Evolutionary conservation across 768 basidiomycete genomes (phyloP), one percentile per base, ranked within the genome.

Genomic region (Tylopilus subfusipes): DNA sequence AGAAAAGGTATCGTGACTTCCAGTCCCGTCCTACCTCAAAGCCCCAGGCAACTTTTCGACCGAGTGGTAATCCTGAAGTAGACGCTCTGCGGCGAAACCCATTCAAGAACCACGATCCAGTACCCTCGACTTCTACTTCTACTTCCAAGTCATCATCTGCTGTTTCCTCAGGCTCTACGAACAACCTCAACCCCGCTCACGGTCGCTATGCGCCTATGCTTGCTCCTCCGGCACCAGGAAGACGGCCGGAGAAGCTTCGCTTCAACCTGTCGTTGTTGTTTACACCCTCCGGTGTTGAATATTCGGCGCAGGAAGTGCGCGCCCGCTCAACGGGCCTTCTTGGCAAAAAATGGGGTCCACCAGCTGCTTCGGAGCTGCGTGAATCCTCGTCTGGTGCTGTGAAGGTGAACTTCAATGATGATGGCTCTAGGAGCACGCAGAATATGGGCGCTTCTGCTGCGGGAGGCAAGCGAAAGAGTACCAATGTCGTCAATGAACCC

Each of bases 291-390:
- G 80, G 84, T 2, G 76, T 82, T 2, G 94, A 98, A 68, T 96
- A 88, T 71, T 87, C 90, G 62, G 84, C 86, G 22, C 85, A 90
- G 64, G 95, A 93, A 76, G 85, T 85, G 33, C 78, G 91, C 11
- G 88, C 91, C 2, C 82, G 84, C 18, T 86, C 86, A 10, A 86
- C 91, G 77, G 91, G 91, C 27, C 79, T 93, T 14, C 74, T 90
- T 10, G 86, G 87, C 19, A 93, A 92, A 76, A 88, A 86, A 68
- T 93, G 91, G 91, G 83, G 85, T 4, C 81, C 83, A 1, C 85
- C 85, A 1, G 76, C 81, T 6, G 70, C 78, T 11, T 71, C 76
- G 10, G 70, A 73, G 48, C 55, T 72, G 21, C 65, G 65, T 31
- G 71, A 67, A 24, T 62, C 72, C 7, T 70, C 73, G 4, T 71